These are phyloP conservation scores for Erythrophleum ivorense DNA, from an alignment of 331 rosid genomes.

Conservation along the genomic window DNA sequence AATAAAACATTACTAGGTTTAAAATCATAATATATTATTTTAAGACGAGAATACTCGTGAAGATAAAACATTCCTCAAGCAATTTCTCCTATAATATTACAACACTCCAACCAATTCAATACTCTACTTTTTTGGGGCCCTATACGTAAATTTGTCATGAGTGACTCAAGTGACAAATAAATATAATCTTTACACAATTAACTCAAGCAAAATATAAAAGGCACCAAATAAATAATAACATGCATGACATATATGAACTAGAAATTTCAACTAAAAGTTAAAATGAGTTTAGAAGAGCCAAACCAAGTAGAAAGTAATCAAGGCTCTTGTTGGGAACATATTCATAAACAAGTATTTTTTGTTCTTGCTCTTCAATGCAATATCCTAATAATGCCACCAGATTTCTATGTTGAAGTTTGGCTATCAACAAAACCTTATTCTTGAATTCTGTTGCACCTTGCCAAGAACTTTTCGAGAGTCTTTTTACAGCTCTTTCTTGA, in stretches of 20 bases:
- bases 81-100: not conserved
- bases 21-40: not conserved
- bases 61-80: not conserved
- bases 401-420: constrained; percentile 12
- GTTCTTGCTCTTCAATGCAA: not conserved
- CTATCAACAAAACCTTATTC: not conserved
- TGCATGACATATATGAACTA: too few relatives aligned
- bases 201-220: too few relatives aligned
- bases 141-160: not conserved
- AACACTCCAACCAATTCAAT: not conserved
- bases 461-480: not conserved
- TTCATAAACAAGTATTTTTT: not conserved
- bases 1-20: constrained; percentile 11
- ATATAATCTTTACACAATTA: not conserved
- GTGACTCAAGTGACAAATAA: not conserved
- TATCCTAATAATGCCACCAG: not conserved
- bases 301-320: not conserved
- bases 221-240: too few relatives aligned
- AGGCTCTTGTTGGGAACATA: constrained; percentile 2
- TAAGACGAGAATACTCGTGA: constrained; percentile 1
- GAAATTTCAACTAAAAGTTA: not conserved
- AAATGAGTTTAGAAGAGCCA: not conserved
- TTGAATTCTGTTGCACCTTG: not conserved
- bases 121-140: not conserved
- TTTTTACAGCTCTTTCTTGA: not conserved